Base-by-base conservation (phyloP, 2,329 filamentous ascomycete species). In the Davidsoniella eucalypti region DNA sequence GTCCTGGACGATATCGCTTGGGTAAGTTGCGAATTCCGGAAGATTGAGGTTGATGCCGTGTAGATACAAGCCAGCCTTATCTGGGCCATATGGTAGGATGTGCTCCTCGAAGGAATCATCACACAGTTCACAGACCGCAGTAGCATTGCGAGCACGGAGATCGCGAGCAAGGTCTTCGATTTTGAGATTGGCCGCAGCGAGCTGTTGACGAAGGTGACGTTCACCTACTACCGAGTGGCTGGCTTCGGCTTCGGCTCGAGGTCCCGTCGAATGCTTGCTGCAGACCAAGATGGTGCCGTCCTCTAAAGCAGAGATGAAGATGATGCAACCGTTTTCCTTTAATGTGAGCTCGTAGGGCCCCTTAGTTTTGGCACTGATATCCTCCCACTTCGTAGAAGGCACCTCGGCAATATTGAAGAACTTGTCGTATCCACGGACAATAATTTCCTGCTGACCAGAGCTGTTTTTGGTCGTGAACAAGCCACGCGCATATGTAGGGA, bases 311-410 rank as follows among this genome's bases (percentile, higher is more conserved):
- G 87, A 82, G 42, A 98, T 80, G 68, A 98, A 98, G 57, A 98
- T 95, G 64, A 98, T 98, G 65, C 92, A 98, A n/a, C 92, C 92
- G 60, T 98, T 98, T 66, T 98, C 92, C 67, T 98, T 98, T 48
- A 96, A 78, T 52, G 87, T 96, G 51, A 98, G 69, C 66, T 98
- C 92, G 59, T 96, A 98, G 0, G 92, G 92, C 0, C 87, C 87
- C 55, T 77, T 69, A 0, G 92, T 96, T 51, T 83, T 73, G 25
- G 66, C 65, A 60, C 82, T 71, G 54, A 98, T 86, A 59, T 82
- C 84, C 14, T 69, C 64, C 92, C 92, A 98, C 58, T 80, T 75
- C 3, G 92, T 98, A 56, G 83, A 78, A 44, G 69, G 64, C 6
- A 94, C 82, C 66, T 98, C 92, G 47, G 77, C 76, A 39, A 86